Evolutionary conservation across 148 eudicot species (phyloP), one percentile per base, ranked within the genome.

Genomic region (Pharnaceum exiguum): DNA sequence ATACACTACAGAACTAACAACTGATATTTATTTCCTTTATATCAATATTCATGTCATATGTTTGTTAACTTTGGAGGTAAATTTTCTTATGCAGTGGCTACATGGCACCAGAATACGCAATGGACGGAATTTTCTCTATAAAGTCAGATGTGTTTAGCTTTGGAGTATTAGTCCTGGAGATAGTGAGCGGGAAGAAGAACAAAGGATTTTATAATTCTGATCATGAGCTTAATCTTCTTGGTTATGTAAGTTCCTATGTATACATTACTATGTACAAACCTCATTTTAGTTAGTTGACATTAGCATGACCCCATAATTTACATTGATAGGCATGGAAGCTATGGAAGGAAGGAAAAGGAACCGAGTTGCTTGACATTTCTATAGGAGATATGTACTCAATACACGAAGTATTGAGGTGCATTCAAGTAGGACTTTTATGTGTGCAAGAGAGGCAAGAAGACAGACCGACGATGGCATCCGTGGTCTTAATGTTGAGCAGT

Each of bases 401-500:
- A 30, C 36, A 47, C 5, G 87, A 91, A 57, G 85, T 82, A 18
- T 22, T 80, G 39, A 69, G 96, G 49, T 87, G 96, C 79, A 63
- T 91, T 40, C 96, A 87, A 55, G 86, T 91, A 0, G 95, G 85
- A 9, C 87, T 91, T 1, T 53, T 91, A 26, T 84, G 94, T 17
- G 96, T 87, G 2, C 97, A 91, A 65, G 96, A 91, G 16, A 67
- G 78, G 29, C 76, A 93, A 0, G 89, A 83, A 55, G 94, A 91
- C 21, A 78, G 97, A 57, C 97, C 97, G 0, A 82, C 75, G 12
- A 90, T 90, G 97, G 68, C 79, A 15, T 36, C 74, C 7, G 90
- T 82, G 16, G 77, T 80, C 8, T 63, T 82, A 19, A 75, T 87
- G 94, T 65, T 91, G 36, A 74, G 90, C 63, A 85, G 88, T 55